A percentile compares a stretch with the other conserved stretches of the same genome.
phyloP scores from a whole-genome alignment of 176 grass and related monocot genomes.

The Calamus simplicifolius region DNA sequence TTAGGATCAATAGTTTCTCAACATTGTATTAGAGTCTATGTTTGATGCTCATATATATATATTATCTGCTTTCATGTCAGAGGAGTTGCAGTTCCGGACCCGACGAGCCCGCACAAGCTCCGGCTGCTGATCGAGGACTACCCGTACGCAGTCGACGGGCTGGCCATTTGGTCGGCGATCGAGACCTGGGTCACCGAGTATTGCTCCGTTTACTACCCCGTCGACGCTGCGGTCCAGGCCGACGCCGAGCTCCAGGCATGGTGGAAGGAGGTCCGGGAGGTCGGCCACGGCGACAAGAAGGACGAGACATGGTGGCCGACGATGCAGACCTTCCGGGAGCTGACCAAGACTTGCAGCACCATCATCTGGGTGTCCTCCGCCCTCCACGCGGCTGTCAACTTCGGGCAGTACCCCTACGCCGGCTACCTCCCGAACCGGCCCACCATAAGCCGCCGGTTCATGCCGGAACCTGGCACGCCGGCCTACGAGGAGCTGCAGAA shows the following conservation, averaged over 20 bases:
- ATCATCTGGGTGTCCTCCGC: slow-evolving; percentile 81
- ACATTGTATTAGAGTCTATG: too few species aligned
- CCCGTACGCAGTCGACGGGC: slow-evolving; percentile 66
- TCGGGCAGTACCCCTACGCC: slow-evolving; percentile 75
- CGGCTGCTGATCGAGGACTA: slow-evolving; percentile 60
- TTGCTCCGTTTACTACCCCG: slow-evolving; percentile 57
- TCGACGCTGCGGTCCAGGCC: slow-evolving; percentile 26
- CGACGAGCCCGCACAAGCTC: slow-evolving; percentile 40
- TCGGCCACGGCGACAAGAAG: slow-evolving; percentile 80
- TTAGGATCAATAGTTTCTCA: neutral
- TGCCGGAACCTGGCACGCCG: slow-evolving; percentile 39
- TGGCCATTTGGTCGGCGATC: slow-evolving; percentile 61
- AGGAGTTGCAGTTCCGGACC: slow-evolving; percentile 45
- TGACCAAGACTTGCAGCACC: slow-evolving; percentile 46
- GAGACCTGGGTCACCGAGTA: slow-evolving; percentile 64
- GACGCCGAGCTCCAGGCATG: slow-evolving; percentile 68
- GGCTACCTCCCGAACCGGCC: slow-evolving; percentile 71
- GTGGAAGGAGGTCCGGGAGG: slow-evolving; percentile 83
- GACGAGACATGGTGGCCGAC: slow-evolving; percentile 43
- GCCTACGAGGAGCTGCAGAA: slow-evolving; percentile 40
- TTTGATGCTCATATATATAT: too few species aligned
- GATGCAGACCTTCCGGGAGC: slow-evolving; percentile 42
- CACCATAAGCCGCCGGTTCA: slow-evolving; percentile 54
- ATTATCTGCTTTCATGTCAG: slow-evolving; percentile 11
- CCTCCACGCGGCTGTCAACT: slow-evolving; percentile 87